A percentile compares a stretch with the other conserved stretches of the same genome.
phyloP scores from a whole-genome alignment of 257 asterid genomes.

The Solanum acaule region DNA sequence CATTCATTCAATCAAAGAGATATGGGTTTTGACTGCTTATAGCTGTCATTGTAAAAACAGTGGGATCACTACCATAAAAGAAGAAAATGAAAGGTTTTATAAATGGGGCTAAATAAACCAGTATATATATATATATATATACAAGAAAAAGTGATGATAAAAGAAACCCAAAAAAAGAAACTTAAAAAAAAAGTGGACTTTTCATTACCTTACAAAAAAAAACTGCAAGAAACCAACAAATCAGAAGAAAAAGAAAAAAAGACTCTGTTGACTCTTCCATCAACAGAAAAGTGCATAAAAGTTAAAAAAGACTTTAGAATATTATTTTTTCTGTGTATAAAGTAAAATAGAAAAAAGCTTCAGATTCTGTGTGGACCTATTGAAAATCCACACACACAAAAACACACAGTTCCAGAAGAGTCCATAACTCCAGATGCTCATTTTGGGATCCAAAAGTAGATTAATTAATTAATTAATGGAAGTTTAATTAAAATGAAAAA shows the following conservation, averaged over 20 bases:
- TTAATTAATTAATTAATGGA: not conserved
- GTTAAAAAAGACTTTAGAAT: slow-evolving; percentile 2
- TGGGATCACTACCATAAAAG: slow-evolving; percentile 16
- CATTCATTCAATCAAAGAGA: slow-evolving; percentile 18
- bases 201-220: slow-evolving; percentile 28
- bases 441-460: slow-evolving; percentile 13
- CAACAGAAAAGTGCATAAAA: not conserved
- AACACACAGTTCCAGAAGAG: not conserved
- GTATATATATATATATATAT: too few relatives aligned
- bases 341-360: slow-evolving; percentile 1
- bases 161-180: too few relatives aligned
- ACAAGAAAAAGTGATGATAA: not conserved
- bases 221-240: not conserved
- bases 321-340: not conserved
- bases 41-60: slow-evolving; percentile 16
- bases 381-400: not conserved
- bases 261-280: not conserved
- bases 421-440: not conserved
- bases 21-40: slow-evolving; percentile 30
- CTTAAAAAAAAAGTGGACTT: slow-evolving; percentile 19
- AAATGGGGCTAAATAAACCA: not conserved
- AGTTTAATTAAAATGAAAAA: not conserved
- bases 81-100: slow-evolving; percentile 24
- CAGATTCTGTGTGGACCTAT: slow-evolving; percentile 6
- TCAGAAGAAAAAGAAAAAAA: not conserved